Evolutionary conservation across 179 eudicot genomes (phyloP), one percentile per base, ranked within the genome.

Genomic region (Spinacia oleracea): DNA sequence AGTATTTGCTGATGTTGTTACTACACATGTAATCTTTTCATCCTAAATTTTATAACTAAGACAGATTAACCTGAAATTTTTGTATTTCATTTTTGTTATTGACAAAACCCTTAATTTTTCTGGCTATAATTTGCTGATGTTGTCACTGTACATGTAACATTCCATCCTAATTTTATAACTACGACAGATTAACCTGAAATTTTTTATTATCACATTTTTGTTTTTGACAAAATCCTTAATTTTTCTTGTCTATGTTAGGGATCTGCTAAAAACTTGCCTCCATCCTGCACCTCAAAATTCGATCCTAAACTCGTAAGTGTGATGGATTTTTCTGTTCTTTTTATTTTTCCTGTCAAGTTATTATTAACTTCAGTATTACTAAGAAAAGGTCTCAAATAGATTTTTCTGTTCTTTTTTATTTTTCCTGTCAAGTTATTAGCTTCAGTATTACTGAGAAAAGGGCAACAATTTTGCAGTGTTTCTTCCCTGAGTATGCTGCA

Each of bases 401-500:
- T 10, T 16, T 35, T 34, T 21, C 29, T 38, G 10, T 38, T 38
- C 40, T 3, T 0, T 48, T 21, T 34, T n/a, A n/a, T n/a, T 23
- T 34, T 20, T 4, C 60, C 60, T 29, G 42, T 7, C 25, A 6
- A 21, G 18, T 14, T n/a, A 42, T 66, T 59, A 32, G 51, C 59
- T n/a, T 23, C 1, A 32, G 9, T 71, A 15, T 40, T 60, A 46
- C 51, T 69, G 18, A 9, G 7, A 40, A 27, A 51, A 20, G 29
- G 8, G 34, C 32, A 75, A 51, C 29, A 32, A 48, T 18, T 70
- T 53, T 80, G 73, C 92, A 92, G 97, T 94, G 97, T 78, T 87
- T 94, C 75, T 92, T 94, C 85, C 98, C 97, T 4, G 82, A 94
- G 76, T 78, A 92, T 51, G 80, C 87, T 72, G 96, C 90, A 15